A percentile compares a stretch with the other conserved stretches of the same genome.
Evolutionary conservation across 2,329 filamentous ascomycete genomes (phyloP).

Genomic region (Tolypocladium guangdongense): DNA sequence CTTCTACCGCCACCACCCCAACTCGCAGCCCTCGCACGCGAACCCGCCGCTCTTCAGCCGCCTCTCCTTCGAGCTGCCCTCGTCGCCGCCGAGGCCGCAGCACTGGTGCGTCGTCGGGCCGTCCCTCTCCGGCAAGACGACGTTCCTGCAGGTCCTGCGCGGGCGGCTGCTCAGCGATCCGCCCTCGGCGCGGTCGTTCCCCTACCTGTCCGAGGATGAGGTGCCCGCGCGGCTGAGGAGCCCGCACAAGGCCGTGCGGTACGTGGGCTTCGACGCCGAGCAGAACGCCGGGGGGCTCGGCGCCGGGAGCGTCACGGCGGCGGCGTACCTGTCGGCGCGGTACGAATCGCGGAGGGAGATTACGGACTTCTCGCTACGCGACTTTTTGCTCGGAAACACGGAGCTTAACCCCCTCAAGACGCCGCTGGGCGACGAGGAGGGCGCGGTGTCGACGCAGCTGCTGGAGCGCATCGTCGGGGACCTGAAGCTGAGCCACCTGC

Average conservation of each 20-base stretch:
- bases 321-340: constrained; percentile 75
- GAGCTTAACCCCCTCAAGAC: constrained; percentile 60
- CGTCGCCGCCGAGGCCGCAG: constrained; percentile 33
- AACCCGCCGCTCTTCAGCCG: constrained; percentile 67
- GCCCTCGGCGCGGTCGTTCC: constrained; percentile 64
- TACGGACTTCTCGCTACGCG: constrained; percentile 73
- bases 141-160: constrained; percentile 67
- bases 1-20: constrained; percentile 70
- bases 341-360: constrained; percentile 83
- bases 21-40: constrained; percentile 31
- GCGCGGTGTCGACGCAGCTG: constrained; percentile 34
- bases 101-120: constrained; percentile 82
- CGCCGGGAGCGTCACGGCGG: constrained; percentile 42
- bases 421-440: constrained; percentile 29
- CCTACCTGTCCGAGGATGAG: constrained; percentile 57
- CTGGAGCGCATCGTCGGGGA: constrained; percentile 57
- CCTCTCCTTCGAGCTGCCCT: constrained; percentile 59
- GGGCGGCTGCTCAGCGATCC: constrained; percentile 69
- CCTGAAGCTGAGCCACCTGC: constrained; percentile 55
- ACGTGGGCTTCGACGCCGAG: constrained; percentile 83
- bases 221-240: constrained; percentile 45
- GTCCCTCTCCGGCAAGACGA: constrained; percentile 68
- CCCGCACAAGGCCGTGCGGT: constrained; percentile 62
- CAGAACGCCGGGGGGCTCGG: constrained; percentile 41
- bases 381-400: constrained; percentile 75